Evolutionary conservation across 139 green algal species (phyloP).

Genomic region (Chlorella sp.): DNA sequence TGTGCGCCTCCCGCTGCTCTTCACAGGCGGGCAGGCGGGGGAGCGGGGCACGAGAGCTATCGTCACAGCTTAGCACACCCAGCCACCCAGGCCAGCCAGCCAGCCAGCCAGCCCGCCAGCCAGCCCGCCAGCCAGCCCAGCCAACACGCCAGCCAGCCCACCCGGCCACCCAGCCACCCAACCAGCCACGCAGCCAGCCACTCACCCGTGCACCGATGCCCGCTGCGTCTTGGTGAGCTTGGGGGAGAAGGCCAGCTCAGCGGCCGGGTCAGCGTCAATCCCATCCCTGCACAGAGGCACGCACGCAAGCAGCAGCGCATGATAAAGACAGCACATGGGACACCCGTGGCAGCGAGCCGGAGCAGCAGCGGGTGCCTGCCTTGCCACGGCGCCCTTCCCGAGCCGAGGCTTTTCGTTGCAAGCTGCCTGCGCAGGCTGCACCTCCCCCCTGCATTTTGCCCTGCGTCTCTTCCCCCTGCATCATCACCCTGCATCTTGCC

Average conservation of each 20-base stretch:
- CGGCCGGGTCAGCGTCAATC: conserved; percentile 7
- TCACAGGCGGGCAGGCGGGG: too few species aligned
- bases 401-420: neutral
- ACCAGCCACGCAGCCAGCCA: neutral
- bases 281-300: conserved; percentile 3
- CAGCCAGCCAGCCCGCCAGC: too few species aligned
- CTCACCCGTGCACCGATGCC: conserved; percentile 36
- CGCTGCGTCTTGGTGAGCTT: conserved; percentile 38
- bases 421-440: neutral
- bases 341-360: too few species aligned
- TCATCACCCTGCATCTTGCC: too few species aligned
- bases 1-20: too few species aligned
- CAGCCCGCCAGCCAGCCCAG: neutral
- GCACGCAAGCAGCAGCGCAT: neutral
- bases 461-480: too few species aligned
- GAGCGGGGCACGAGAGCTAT: too few species aligned
- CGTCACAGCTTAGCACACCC: too few species aligned
- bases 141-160: too few species aligned
- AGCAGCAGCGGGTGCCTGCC: neutral
- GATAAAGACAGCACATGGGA: neutral
- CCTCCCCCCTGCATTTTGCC: neutral
- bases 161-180: neutral
- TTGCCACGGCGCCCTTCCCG: neutral
- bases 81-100: too few species aligned
- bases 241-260: conserved; percentile 42